Conservation (phyloP, 768 basidiomycete genomes). For the Lactifluus hygrophoroides region DNA sequence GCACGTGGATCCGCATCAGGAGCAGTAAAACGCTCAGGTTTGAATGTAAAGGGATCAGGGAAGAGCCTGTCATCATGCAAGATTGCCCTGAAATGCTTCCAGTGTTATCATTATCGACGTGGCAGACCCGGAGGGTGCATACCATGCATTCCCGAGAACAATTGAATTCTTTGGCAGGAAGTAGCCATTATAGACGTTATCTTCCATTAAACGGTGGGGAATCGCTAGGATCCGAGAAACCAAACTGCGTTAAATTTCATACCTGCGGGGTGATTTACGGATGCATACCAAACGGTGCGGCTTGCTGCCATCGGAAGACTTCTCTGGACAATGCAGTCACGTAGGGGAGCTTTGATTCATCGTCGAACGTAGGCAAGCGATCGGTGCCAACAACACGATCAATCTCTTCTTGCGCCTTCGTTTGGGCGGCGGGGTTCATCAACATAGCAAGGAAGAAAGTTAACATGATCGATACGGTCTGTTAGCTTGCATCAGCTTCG, state of each 20-base stretch:
- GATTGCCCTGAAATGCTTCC: conserved; percentile 4
- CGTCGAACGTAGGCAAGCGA: conserved; percentile 24
- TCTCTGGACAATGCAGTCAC: conserved; percentile 22
- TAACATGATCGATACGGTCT: conserved; percentile 19
- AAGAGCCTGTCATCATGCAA: conserved; percentile 26
- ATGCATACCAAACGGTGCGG: conserved; percentile 19
- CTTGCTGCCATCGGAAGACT: conserved; percentile 23
- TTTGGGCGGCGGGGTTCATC: conserved; percentile 20
- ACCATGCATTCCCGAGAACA: conserved; percentile 20
- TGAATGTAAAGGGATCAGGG: conserved; percentile 25
- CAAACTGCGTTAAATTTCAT: background rate
- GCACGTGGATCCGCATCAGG: conserved; percentile 11
- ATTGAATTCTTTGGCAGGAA: conserved; percentile 22
- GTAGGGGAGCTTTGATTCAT: conserved; percentile 22
- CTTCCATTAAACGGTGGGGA: conserved; percentile 21
- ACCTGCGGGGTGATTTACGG: background rate
- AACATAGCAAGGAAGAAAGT: conserved; percentile 23
- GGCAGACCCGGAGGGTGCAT: background rate
- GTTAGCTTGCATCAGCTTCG: background rate
- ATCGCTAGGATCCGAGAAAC: conserved; percentile 7
- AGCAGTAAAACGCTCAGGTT: conserved; percentile 26
- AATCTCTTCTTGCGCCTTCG: conserved; percentile 24
- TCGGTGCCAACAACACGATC: conserved; percentile 23
- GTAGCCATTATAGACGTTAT: conserved; percentile 24
- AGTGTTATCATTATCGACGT: background rate